Conservation (phyloP, 2,329 filamentous ascomycete species). For the Dothideomycetes sp. region DNA sequence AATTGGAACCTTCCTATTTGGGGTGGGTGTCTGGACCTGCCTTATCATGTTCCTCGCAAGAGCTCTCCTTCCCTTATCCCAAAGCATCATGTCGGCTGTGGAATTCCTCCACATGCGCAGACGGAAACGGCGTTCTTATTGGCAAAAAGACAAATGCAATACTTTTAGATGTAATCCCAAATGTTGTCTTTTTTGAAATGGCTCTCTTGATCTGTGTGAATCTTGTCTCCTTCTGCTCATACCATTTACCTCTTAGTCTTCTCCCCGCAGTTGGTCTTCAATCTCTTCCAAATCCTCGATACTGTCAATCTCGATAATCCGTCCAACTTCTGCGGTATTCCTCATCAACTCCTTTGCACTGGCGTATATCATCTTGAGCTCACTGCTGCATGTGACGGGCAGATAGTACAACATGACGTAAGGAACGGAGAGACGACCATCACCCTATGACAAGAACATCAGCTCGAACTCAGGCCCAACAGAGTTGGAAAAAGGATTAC, state of each 20-base stretch:
- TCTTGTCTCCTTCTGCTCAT: too few species aligned
- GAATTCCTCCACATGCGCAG: neutral
- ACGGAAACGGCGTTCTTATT: slow-evolving; percentile 1
- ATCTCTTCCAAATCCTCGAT: slow-evolving; percentile 77
- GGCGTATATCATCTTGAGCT: slow-evolving; percentile 87
- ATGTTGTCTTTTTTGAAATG: slow-evolving; percentile 6
- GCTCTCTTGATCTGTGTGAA: neutral
- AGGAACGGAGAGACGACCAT: slow-evolving; percentile 68
- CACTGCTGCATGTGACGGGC: slow-evolving; percentile 79
- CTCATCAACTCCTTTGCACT: slow-evolving; percentile 94
- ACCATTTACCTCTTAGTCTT: slow-evolving; percentile 23
- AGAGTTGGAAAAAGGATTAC: neutral
- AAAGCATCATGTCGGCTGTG: slow-evolving; percentile 1
- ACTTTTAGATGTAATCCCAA: slow-evolving; percentile 12
- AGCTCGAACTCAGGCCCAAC: neutral
- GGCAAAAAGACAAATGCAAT: neutral
- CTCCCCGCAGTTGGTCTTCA: slow-evolving; percentile 52
- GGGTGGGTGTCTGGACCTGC: too few species aligned
- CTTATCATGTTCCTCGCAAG: too few species aligned
- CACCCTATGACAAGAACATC: neutral
- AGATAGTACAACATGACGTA: slow-evolving; percentile 95
- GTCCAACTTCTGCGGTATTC: slow-evolving; percentile 81
- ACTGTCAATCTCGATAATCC: slow-evolving; percentile 74
- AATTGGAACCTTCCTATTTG: too few species aligned
- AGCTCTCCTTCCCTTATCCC: neutral